Evolutionary conservation across 257 asterid genomes (phyloP).

Genomic region (Solanum virginianum): DNA sequence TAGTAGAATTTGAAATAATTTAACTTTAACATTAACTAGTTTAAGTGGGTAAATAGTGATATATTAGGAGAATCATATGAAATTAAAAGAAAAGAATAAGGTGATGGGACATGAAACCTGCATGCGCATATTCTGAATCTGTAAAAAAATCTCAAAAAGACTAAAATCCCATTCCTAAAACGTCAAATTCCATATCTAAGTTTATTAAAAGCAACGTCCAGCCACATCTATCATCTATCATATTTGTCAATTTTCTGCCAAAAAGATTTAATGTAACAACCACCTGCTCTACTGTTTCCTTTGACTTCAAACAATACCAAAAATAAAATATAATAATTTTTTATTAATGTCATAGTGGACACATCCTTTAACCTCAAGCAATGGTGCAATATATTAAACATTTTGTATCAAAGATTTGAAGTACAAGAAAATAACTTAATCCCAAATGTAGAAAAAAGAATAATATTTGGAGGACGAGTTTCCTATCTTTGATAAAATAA

Average conservation of each 20-base stretch:
- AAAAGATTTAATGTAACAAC: not conserved
- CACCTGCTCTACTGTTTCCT: not conserved
- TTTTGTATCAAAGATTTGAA: not conserved
- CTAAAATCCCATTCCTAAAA: not conserved
- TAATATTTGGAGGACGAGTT: no score
- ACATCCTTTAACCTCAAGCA: not conserved
- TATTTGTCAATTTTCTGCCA: not conserved
- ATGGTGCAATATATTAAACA: not conserved
- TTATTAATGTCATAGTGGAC: not conserved
- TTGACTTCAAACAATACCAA: not conserved
- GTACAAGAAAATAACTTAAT: not conserved
- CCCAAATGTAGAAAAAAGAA: not conserved
- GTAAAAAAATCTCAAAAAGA: not conserved
- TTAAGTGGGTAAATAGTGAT: no score
- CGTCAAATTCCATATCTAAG: not conserved
- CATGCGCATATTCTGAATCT: not conserved
- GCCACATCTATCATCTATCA: not conserved
- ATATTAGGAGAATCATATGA: no score
- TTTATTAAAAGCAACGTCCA: not conserved
- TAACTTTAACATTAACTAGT: no score
- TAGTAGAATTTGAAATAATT: no score
- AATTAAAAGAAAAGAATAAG: not conserved
- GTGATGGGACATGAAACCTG: not conserved
- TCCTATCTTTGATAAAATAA: no score
- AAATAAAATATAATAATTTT: not conserved